Percentiles rank a stretch among this genome's conserved stretches.
These are phyloP conservation scores for Lophiotrema nucula DNA, from an alignment of 495 filamentous ascomycete genomes.

Conservation along the genomic window DNA sequence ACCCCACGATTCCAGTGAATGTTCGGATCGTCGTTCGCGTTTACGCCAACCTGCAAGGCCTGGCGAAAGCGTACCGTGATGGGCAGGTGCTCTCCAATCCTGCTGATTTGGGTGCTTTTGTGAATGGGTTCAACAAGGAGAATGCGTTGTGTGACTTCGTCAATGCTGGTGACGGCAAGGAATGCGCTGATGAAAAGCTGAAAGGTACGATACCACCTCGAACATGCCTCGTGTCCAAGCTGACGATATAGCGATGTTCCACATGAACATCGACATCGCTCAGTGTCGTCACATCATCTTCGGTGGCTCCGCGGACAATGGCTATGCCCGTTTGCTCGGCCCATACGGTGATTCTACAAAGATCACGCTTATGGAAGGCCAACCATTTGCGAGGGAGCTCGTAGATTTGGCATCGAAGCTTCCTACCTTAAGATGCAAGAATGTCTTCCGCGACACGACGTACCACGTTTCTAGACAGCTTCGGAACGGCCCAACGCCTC, in stretches of 20 bases:
- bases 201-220: neutral
- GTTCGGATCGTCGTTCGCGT: neutral
- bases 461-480: neutral
- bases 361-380: conserved; percentile 5
- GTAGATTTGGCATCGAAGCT: neutral
- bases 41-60: conserved; percentile 1
- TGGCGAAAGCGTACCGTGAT: neutral
- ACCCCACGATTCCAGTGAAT: neutral
- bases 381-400: conserved; percentile 8
- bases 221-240: neutral
- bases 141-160: conserved; percentile 5
- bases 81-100: neutral
- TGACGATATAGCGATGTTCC: neutral
- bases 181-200: conserved; percentile 6
- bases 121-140: conserved; percentile 13
- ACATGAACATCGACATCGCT: conserved; percentile 3
- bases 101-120: neutral
- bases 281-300: conserved; percentile 8
- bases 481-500: neutral
- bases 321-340: conserved; percentile 3
- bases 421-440: neutral
- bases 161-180: conserved; percentile 2
- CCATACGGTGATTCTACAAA: conserved; percentile 1
- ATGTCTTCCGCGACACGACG: neutral
- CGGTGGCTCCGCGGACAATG: neutral